Base-by-base conservation (phyloP, 306 rosid genomes). In the Elaeagnus macrophylla region DNA sequence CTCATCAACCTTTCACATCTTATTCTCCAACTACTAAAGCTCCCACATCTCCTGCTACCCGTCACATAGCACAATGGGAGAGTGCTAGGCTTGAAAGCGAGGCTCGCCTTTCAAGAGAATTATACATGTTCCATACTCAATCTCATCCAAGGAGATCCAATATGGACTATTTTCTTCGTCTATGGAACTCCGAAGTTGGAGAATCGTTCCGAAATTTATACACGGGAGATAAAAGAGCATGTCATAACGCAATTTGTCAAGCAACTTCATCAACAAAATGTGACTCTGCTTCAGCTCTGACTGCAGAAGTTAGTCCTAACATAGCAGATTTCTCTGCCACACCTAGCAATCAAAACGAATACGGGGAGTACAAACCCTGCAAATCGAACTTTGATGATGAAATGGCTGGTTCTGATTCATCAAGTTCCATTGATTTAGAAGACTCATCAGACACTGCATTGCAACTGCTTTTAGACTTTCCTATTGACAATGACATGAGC, bases 41-140 rank as follows among this genome's bases (percentile, higher is more conserved):
- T 37, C 61, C 73, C 0, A 66, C 82, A 7, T 75, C 84, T 0
- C 50, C 62, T 0, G 39, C 80, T 16, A 86, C 95, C 0, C 84
- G 95, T 16, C 96, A 93, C 86, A 87, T 87, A 87, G 82, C 99
- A 9, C 99, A 93, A 35, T 93, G 99, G 99, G 99, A 93, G 77
- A 84, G 89, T 59, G 99, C 99, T 3, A 74, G 96, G 75, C 99
- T 93, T 12, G 95, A 93, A 72, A 96, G 96, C 0, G 99, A 87
- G 61, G 96, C 95, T 1, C 75, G 99, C 52, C 96, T 93, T 60
- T 93, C 99, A 6, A 77, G 67, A 50, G 93, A 84, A 40, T 75
- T 89, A 15, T 69, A 77, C 6, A 67, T 78, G 53, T 72, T 75
- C 75, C 50, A 37, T 15, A 39, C 72, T 52, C 48, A 54, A 69